Base-by-base conservation (phyloP, 2,329 filamentous ascomycete genomes). In the Hirsutella minnesotensis region DNA sequence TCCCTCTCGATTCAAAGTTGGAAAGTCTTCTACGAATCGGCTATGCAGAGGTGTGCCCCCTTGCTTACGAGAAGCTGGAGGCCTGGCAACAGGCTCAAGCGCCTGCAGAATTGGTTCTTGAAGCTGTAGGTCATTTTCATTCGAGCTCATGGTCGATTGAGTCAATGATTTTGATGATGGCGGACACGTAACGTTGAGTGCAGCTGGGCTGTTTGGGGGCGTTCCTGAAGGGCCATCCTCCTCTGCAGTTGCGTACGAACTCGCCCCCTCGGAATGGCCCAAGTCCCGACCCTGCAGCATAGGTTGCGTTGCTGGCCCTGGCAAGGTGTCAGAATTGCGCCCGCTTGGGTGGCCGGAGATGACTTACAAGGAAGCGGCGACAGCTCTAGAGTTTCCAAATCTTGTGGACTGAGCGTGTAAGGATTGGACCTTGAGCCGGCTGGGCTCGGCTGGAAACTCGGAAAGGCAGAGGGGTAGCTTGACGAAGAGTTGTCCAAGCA, bases 11-110 rank as follows among this genome's bases (percentile, higher is more conserved):
- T 34, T 18, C 7, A 33, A 20, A 5, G 37, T 30, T 4, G 42
- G 38, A 40, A 69, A 62, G 5, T 67, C 57, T 45, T 72, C 67
- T 9, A 51, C 57, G 49, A 70, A 71, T 18, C 57, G 65, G 47
- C 64, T 69, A 38, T 47, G 48, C 1, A 63, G 55, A n/a, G 47
- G 35, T n/a, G 13, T 42, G 2, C 51, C 51, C 3, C 51, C 53
- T 30, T 58, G 58, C 22, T 53, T 59, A 3, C 54, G 56, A 13
- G 57, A 39, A 2, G 61, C 44, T 5, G 56, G 52, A n/a, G 61
- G 50, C 12, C 58, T 56, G 41, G 70, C 68, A n/a, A 65, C 58
- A 43, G 62, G 62, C 41, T 65, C 56, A 18, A 70, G 61, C 1
- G 61, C 61, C 31, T 46, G 52, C 12, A 65, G 53, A 49, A 68